A percentile compares a stretch with the other conserved stretches of the same genome.
phyloP scores from a whole-genome alignment of 257 asterid genomes.

The Plectranthus barbatus region DNA sequence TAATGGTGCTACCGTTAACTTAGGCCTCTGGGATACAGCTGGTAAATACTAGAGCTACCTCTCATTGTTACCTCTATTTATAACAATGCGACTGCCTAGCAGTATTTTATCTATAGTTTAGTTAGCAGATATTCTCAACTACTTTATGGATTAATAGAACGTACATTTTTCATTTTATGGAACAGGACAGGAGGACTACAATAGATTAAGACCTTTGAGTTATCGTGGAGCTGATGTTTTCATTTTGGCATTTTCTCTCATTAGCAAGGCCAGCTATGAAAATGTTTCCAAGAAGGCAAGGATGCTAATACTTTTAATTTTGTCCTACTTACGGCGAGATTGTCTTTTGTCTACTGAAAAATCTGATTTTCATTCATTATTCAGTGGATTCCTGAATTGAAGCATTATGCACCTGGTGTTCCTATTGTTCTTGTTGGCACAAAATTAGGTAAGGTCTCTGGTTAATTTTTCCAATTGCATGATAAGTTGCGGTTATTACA shows the following conservation, averaged over 20 bases:
- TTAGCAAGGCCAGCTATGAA: constrained; percentile 79
- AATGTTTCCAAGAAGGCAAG: constrained; percentile 66
- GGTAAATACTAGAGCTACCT: constrained; percentile 27
- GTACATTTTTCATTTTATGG: not conserved
- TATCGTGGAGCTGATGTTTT: constrained; percentile 83
- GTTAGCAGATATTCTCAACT: not conserved
- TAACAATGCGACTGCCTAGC: not conserved
- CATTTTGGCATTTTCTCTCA: constrained; percentile 67
- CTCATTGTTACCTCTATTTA: not conserved
- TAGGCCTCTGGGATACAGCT: constrained; percentile 85
- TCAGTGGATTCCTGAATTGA: constrained; percentile 83
- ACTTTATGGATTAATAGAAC: not conserved
- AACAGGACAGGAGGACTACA: constrained; percentile 80
- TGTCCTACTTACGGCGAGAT: not conserved
- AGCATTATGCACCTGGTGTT: constrained; percentile 74
- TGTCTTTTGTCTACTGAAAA: not conserved
- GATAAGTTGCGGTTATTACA: not conserved
- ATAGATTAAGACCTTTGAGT: constrained; percentile 69
- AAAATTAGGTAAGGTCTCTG: constrained; percentile 53
- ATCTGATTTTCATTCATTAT: not conserved
- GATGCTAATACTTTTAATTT: not conserved
- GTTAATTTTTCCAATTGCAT: constrained; percentile 1
- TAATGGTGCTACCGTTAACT: constrained; percentile 61
- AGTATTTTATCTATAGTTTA: constrained; percentile 6
- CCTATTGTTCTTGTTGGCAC: constrained; percentile 82